A percentile compares a stretch with the other conserved stretches of the same genome.
These are phyloP conservation scores for Epichloe coenophiala DNA, from an alignment of 2,329 filamentous ascomycete genomes.

Conservation along the genomic window DNA sequence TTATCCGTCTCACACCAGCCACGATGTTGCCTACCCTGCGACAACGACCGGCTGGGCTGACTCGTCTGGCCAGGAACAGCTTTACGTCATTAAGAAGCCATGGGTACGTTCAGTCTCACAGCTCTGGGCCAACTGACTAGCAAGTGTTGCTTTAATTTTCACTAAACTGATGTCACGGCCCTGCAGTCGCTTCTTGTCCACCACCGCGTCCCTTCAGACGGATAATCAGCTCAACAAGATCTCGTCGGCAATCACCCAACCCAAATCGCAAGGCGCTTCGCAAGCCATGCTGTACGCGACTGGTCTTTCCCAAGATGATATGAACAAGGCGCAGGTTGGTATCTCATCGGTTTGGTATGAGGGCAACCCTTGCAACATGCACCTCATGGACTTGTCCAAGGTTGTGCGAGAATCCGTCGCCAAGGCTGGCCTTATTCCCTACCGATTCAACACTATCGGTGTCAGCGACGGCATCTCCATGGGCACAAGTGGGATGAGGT, in stretches of 20 bases:
- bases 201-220: constrained; percentile 32
- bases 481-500: constrained; percentile 95
- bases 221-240: constrained; percentile 65
- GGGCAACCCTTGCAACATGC: constrained; percentile 99
- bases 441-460: constrained; percentile 98
- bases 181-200: constrained; percentile 35
- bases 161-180: background rate
- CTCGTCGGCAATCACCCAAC: constrained; percentile 79
- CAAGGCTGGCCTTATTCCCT: constrained; percentile 70
- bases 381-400: constrained; percentile 78
- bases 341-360: constrained; percentile 98
- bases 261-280: constrained; percentile 94
- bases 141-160: too few species aligned
- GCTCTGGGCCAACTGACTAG: background rate
- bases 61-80: constrained; percentile 7
- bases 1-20: background rate
- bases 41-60: constrained; percentile 6
- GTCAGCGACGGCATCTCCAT: constrained; percentile 97
- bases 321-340: constrained; percentile 94
- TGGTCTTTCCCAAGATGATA: constrained; percentile 70
- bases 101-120: constrained; percentile 6
- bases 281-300: constrained; percentile 99
- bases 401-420: constrained; percentile 50
- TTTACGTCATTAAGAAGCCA: constrained; percentile 6
- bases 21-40: constrained; percentile 11